Percentiles rank a stretch among this genome's conserved stretches.
Evolutionary conservation across 371 early-diverging fungal species (phyloP).

Genomic region (Saksenaea vasiformis): DNA sequence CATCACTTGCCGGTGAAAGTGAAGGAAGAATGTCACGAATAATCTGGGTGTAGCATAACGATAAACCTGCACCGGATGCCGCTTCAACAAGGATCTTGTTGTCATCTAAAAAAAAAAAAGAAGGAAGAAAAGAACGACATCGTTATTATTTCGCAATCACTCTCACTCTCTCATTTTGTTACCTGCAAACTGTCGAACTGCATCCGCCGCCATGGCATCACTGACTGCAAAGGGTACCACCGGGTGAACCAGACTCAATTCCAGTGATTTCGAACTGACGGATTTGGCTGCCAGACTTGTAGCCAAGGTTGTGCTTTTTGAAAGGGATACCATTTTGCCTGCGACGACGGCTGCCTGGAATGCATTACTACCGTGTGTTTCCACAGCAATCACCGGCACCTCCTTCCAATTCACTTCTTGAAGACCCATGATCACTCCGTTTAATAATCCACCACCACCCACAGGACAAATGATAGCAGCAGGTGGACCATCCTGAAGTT

Average conservation of each 20-base stretch:
- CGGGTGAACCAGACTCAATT: conserved; percentile 58
- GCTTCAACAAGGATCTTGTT: conserved; percentile 59
- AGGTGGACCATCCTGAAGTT: conserved; percentile 59
- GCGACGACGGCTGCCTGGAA: conserved; percentile 68
- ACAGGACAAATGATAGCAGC: conserved; percentile 70
- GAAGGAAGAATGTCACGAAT: conserved; percentile 58
- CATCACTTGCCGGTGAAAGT: conserved; percentile 46
- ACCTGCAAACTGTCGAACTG: conserved; percentile 60
- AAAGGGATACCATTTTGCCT: conserved; percentile 55
- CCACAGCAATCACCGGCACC: conserved; percentile 73
- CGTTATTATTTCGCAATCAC: too few relatives aligned
- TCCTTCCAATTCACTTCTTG: conserved; percentile 62
- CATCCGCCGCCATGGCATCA: conserved; percentile 62
- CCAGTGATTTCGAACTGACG: conserved; percentile 55
- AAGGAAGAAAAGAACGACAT: too few relatives aligned
- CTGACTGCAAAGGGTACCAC: conserved; percentile 65
- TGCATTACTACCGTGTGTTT: conserved; percentile 74
- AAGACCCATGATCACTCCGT: conserved; percentile 68
- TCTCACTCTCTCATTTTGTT: too few relatives aligned
- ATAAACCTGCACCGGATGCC: conserved; percentile 60
- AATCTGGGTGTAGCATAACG: conserved; percentile 55
- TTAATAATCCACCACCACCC: conserved; percentile 73
- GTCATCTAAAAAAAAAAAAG: conserved; percentile 41
- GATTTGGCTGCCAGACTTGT: conserved; percentile 55
- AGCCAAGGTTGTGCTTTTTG: conserved; percentile 59